A percentile compares a stretch with the other conserved stretches of the same genome.
phyloP scores from a whole-genome alignment of 768 basidiomycete genomes.

The Wakefieldia striispora region DNA sequence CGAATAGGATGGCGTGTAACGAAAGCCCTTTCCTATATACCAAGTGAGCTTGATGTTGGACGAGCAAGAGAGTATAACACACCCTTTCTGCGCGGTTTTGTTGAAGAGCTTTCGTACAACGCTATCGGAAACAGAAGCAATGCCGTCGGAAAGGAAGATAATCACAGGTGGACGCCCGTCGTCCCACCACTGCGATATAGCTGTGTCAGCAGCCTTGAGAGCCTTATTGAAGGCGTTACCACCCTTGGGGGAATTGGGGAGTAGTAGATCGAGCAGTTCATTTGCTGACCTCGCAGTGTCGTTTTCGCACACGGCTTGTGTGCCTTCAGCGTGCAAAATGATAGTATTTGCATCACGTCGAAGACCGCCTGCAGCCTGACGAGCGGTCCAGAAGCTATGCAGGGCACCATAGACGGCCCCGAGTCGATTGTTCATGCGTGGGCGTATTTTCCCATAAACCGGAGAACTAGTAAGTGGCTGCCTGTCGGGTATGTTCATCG shows the following conservation, averaged over 20 bases:
- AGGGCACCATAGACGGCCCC: conserved; percentile 57
- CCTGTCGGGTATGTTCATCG: conserved; percentile 44
- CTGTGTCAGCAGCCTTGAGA: conserved; percentile 32
- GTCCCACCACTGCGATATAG: conserved; percentile 46
- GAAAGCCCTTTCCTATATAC: conserved; percentile 48
- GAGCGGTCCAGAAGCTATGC: conserved; percentile 52
- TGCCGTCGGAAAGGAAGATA: conserved; percentile 58
- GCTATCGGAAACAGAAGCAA: conserved; percentile 36
- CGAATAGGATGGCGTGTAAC: conserved; percentile 57
- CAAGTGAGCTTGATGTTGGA: background rate
- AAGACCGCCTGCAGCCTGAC: conserved; percentile 35
- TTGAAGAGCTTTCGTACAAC: conserved; percentile 37
- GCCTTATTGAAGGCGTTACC: conserved; percentile 47
- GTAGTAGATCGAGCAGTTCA: conserved; percentile 40
- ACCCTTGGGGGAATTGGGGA: conserved; percentile 33
- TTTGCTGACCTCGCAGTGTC: conserved; percentile 44
- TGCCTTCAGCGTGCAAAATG: conserved; percentile 40
- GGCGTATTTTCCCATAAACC: conserved; percentile 29
- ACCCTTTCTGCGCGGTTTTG: conserved; percentile 42
- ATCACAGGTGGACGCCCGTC: conserved; percentile 46
- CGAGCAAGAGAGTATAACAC: background rate
- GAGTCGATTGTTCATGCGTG: conserved; percentile 44
- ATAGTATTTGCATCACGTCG: conserved; percentile 56
- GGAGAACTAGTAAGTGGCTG: conserved; percentile 40
- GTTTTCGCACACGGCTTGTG: conserved; percentile 34